Base-by-base conservation (phyloP, 192 early-diverging fungal genomes). In the Lunasporangiospora selenospora region DNA sequence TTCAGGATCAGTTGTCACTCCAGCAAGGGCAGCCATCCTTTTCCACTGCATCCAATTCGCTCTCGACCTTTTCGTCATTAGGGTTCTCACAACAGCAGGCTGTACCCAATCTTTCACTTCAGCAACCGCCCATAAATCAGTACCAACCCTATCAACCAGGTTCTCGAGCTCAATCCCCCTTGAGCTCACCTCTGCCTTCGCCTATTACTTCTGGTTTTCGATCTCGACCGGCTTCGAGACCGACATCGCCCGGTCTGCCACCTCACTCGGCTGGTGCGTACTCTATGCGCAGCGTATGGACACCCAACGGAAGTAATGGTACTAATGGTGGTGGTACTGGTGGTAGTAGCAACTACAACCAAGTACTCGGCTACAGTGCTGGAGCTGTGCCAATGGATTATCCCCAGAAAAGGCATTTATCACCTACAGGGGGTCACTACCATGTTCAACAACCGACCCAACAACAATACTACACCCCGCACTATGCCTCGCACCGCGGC, bases 181-280 rank as follows among this genome's bases (percentile, higher is more conserved):
- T 73, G 27, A 36, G 33, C 7, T 73, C 69, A n/a, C 69, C 69
- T 33, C 55, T 73, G 32, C 69, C 69, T 30, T 73, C 69, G 29
- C 69, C 69, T 30, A 55, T 62, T 55, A 62, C 57, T 34, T 50
- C 69, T 32, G 69, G 61, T 31, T 73, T 73, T 37, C 59, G 49
- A 18, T 73, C 69, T 53, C 69, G 69, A 46, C 55, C 69, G 48
- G 69, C 53, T 53, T 73, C 69, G 53, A 54, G 69, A 52, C 19
- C 69, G 30, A 63, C 69, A 1, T 73, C 69, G 10, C 69, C 69
- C 19, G 51, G 54, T 3, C 18, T 73, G 36, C n/a, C n/a, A n/a
- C n/a, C n/a, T n/a, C n/a, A n/a, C n/a, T 30, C 49, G 0, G 55
- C 61, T n/a, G 38, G 21, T 23, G 57, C 59, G 7, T 16, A 29